These are phyloP conservation scores for Xylariaceae sp. DNA, from an alignment of 2,329 filamentous ascomycete genomes.

Conservation along the genomic window DNA sequence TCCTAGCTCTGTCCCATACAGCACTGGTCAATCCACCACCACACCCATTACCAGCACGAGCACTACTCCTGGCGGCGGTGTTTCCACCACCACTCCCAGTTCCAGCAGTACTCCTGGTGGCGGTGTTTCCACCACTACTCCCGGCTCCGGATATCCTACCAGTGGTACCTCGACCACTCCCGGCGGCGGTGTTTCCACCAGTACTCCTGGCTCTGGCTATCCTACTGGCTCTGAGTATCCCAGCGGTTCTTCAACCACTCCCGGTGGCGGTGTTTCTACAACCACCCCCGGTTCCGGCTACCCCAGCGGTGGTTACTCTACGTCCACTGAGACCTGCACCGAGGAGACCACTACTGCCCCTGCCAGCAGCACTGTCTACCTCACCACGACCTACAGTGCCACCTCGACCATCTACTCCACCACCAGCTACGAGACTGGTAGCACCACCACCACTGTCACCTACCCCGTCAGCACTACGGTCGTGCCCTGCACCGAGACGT, in stretches of 20 bases:
- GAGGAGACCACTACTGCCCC: neutral
- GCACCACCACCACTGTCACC: constrained; percentile 22
- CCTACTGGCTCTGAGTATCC: constrained; percentile 1
- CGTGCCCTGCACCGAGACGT: constrained; percentile 13
- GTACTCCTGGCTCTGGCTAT: neutral
- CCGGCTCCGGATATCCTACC: neutral
- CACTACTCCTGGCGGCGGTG: neutral
- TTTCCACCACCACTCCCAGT: neutral
- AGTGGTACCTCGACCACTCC: neutral
- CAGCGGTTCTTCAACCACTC: constrained; percentile 5
- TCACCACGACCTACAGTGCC: constrained; percentile 18
- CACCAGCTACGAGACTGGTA: constrained; percentile 22
- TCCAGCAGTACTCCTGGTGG: neutral
- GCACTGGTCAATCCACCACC: neutral
- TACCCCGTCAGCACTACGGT: constrained; percentile 26
- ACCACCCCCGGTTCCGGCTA: constrained; percentile 1
- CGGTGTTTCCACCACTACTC: neutral
- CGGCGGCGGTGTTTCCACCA: neutral
- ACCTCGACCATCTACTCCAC: constrained; percentile 33
- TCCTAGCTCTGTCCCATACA: constrained; percentile 3
- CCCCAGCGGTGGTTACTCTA: constrained; percentile 6
- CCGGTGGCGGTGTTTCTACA: neutral
- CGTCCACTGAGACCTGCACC: neutral
- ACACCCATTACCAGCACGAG: neutral
- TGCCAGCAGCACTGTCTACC: neutral